phyloP scores from a whole-genome alignment of 1,284 basidiomycete genomes.

The Athelia psychrophila region DNA sequence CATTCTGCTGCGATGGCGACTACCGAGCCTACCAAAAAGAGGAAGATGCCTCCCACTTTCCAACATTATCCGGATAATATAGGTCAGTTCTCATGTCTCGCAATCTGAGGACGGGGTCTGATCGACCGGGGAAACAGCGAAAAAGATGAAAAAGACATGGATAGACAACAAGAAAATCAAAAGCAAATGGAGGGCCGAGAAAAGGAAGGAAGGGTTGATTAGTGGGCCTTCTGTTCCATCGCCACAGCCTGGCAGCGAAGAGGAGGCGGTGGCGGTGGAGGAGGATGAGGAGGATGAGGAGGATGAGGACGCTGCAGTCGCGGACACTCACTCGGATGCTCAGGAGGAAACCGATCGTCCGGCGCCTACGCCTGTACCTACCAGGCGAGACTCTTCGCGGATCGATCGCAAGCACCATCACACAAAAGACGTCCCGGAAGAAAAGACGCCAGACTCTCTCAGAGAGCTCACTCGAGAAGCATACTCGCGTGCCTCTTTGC shows the following conservation, averaged over 20 bases:
- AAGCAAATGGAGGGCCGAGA: conserved; percentile 75
- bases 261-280: conserved; percentile 13
- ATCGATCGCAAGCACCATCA: too few species aligned
- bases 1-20: conserved; percentile 5
- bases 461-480: conserved; percentile 61
- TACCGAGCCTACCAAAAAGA: conserved; percentile 32
- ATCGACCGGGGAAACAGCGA: conserved; percentile 43
- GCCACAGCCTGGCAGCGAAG: conserved; percentile 13
- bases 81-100: conserved; percentile 40
- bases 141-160: conserved; percentile 72
- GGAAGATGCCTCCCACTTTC: conserved; percentile 67
- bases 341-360: conserved; percentile 2
- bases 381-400: too few species aligned
- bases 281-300: conserved; percentile 16
- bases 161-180: conserved; percentile 71
- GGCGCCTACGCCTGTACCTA: background rate
- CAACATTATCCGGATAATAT: conserved; percentile 59
- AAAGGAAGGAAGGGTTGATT: conserved; percentile 52
- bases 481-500: conserved; percentile 55
- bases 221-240: conserved; percentile 9
- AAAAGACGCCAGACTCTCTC: conserved; percentile 24
- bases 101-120: conserved; percentile 3
- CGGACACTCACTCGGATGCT: too few species aligned
- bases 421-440: conserved; percentile 7
- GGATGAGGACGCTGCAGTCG: conserved; percentile 12